Evolutionary conservation across 208 protist species (phyloP).

Genomic region (Leishmania amazonensis): DNA sequence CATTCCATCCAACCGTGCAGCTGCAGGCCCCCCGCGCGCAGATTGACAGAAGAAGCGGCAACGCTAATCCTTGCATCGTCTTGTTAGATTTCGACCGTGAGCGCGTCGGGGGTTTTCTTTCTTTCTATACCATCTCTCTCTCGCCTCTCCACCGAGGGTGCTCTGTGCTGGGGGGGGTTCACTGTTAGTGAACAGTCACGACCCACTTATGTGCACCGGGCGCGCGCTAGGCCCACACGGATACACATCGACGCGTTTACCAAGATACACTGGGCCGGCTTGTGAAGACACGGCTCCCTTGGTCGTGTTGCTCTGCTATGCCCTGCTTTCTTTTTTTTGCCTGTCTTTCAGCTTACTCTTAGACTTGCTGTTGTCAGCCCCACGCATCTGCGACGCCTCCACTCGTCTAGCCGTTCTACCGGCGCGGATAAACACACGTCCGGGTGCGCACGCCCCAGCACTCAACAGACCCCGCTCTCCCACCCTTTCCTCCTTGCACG

Average conservation of each 20-base stretch:
- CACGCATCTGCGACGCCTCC: neutral
- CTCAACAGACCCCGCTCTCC: neutral
- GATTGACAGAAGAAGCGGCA: neutral
- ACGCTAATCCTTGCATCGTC: neutral
- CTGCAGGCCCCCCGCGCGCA: neutral
- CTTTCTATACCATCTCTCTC: neutral
- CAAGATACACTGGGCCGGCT: neutral
- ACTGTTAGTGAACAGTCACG: neutral
- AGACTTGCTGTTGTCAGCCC: neutral
- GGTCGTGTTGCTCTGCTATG: neutral
- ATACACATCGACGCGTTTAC: neutral
- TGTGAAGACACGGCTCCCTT: neutral
- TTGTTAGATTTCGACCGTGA: neutral
- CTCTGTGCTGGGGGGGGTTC: neutral
- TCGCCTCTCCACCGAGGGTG: neutral
- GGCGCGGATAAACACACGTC: neutral
- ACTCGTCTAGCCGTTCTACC: neutral
- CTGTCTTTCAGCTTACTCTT: neutral
- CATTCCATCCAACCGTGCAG: neutral
- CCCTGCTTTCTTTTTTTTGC: neutral
- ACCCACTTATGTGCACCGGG: neutral
- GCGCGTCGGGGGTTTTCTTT: neutral
- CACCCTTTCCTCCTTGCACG: neutral
- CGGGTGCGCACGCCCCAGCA: neutral
- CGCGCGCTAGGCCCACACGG: neutral